Conservation (phyloP, 2,329 filamentous ascomycete genomes). For the Chaetomium olivaceum region DNA sequence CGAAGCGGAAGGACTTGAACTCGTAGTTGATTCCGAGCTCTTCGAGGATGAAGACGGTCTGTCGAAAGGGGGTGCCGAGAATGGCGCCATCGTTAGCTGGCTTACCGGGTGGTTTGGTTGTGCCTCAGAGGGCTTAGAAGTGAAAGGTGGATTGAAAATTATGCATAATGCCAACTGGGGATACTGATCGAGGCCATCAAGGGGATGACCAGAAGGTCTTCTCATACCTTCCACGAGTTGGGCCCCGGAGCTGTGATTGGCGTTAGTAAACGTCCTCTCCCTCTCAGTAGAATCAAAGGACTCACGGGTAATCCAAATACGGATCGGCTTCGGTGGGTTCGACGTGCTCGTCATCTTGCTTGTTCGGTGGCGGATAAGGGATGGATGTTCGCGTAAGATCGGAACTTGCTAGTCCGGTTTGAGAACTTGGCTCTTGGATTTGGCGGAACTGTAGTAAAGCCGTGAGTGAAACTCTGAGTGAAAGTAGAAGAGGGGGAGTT, state of each 20-base stretch:
- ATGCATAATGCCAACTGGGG: not conserved
- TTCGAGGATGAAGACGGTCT: slow-evolving; percentile 35
- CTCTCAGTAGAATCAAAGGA: not conserved
- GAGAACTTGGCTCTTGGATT: not conserved
- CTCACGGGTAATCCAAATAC: slow-evolving; percentile 20
- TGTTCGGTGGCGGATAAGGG: not conserved
- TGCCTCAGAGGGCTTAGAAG: not conserved
- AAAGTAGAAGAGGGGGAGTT: not conserved
- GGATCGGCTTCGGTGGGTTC: slow-evolving; percentile 19
- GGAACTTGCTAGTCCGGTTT: not conserved
- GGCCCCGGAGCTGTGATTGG: slow-evolving; percentile 11
- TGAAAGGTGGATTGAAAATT: not conserved
- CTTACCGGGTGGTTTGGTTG: not conserved
- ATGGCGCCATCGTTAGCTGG: not conserved
- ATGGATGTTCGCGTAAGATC: not conserved
- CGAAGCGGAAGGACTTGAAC: slow-evolving; percentile 26
- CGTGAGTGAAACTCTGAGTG: not conserved
- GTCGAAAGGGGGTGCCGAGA: not conserved
- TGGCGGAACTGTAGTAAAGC: not conserved
- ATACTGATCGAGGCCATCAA: not conserved
- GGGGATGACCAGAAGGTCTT: not conserved
- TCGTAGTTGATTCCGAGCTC: slow-evolving; percentile 38
- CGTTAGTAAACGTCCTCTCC: not conserved
- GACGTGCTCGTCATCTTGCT: slow-evolving; percentile 6
- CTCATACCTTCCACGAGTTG: slow-evolving; percentile 29